These are phyloP conservation scores for Aspergillus quadricinctus DNA, from an alignment of 2,329 filamentous ascomycete genomes.

Conservation along the genomic window DNA sequence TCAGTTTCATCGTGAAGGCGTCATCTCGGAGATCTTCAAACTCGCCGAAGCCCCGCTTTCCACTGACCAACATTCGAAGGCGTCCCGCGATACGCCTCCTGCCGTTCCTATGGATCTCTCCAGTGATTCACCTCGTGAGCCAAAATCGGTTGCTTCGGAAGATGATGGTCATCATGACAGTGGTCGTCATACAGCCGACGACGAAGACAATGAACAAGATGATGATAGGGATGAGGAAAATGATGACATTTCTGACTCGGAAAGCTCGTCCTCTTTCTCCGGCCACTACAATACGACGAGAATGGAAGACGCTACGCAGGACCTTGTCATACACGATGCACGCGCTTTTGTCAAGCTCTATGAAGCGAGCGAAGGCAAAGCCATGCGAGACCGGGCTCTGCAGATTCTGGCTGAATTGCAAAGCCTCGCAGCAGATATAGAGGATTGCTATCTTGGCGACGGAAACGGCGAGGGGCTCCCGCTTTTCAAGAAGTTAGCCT, in stretches of 20 bases:
- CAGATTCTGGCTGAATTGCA: slow-evolving; percentile 72
- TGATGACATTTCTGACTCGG: slow-evolving; percentile 59
- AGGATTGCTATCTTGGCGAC: slow-evolving; percentile 59
- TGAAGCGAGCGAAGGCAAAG: slow-evolving; percentile 69
- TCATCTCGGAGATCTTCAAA: slow-evolving; percentile 84
- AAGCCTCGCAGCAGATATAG: slow-evolving; percentile 66
- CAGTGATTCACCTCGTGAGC: slow-evolving; percentile 12
- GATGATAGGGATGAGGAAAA: slow-evolving; percentile 47
- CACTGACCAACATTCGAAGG: slow-evolving; percentile 17
- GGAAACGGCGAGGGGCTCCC: slow-evolving; percentile 49
- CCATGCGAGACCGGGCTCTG: slow-evolving; percentile 72
- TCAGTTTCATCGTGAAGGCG: slow-evolving; percentile 94
- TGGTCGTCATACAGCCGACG: slow-evolving; percentile 10
- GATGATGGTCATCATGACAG: slow-evolving; percentile 51
- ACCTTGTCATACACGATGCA: slow-evolving; percentile 70
- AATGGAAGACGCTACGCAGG: slow-evolving; percentile 54
- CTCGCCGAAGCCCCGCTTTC: slow-evolving; percentile 53
- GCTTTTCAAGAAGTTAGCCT: slow-evolving; percentile 71
- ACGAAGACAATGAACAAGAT: slow-evolving; percentile 51
- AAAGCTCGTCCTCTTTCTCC: slow-evolving; percentile 58
- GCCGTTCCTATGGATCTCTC: slow-evolving; percentile 17
- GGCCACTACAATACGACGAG: slow-evolving; percentile 36
- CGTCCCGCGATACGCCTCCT: slow-evolving; percentile 7
- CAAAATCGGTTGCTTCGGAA: slow-evolving; percentile 30
- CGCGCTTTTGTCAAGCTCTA: slow-evolving; percentile 80